phyloP scores from a whole-genome alignment of 2,329 filamentous ascomycete species.

The Xenoacremonium recifei region DNA sequence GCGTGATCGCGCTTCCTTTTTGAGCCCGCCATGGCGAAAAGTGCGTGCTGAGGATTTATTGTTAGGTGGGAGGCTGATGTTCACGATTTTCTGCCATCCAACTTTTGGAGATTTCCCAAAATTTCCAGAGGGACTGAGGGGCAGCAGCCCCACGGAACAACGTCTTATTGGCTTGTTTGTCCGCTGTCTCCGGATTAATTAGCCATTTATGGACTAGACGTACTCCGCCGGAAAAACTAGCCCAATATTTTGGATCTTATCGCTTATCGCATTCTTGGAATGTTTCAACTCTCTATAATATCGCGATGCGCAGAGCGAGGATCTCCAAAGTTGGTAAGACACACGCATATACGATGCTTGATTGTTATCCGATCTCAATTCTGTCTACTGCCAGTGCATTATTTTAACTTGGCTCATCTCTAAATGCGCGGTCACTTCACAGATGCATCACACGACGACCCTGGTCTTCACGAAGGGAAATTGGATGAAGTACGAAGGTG shows the following conservation, averaged over 20 bases:
- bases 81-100: constrained; percentile 17
- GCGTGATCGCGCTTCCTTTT: constrained; percentile 62
- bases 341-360: too few relatives aligned
- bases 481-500: too few relatives aligned
- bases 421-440: too few relatives aligned
- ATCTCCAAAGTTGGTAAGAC: too few relatives aligned
- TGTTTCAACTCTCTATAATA: too few relatives aligned
- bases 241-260: constrained; percentile 14
- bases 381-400: too few relatives aligned
- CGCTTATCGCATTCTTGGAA: constrained; percentile 16
- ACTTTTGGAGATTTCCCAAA: constrained; percentile 9
- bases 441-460: too few relatives aligned
- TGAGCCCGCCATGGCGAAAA: constrained; percentile 25
- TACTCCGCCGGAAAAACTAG: constrained; percentile 11
- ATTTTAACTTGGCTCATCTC: too few relatives aligned
- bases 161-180: constrained; percentile 13
- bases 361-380: too few relatives aligned
- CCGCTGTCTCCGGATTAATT: constrained; percentile 1
- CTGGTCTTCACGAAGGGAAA: too few relatives aligned
- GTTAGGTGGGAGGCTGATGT: too few relatives aligned
- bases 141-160: constrained; percentile 16
- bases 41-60: constrained; percentile 31
- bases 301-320: too few relatives aligned
- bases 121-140: constrained; percentile 25
- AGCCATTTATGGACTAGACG: constrained; percentile 5